Evolutionary conservation across 768 basidiomycete species (phyloP), one percentile per base, ranked within the genome.

Genomic region (Boletus edulis): DNA sequence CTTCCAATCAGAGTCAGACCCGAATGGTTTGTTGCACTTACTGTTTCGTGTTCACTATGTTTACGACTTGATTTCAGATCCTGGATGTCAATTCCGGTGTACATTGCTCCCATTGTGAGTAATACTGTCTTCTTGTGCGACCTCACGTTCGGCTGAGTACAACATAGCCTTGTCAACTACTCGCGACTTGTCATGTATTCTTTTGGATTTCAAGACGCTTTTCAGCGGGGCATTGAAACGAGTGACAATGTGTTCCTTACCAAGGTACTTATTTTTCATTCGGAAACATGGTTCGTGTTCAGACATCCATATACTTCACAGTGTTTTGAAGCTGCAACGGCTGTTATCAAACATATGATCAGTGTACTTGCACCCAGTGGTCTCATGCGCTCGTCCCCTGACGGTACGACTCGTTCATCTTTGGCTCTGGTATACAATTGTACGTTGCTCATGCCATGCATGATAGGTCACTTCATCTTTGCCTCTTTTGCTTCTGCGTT

Each of bases 101-200:
- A 79, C 77, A 13, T 70, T 92, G 24, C 73, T 90, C 8, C 90
- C 90, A 3, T 91, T 88, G 88, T 91, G 69, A 59, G 86, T 70
- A 5, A n/a, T 45, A 43, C 45, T 34, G 1, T 34, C n/a, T 31
- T 49, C n/a, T n/a, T 27, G 46, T 5, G 17, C 29, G 3, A 32
- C 51, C 22, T 39, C 49, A 47, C 20, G 35, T 57, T 46, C 40
- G 49, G 47, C 63, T 59, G 51, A 60, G 35, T 2, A 22, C 27
- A 39, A 34, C 45, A 2, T 51, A 91, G 89, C 78, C 77, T 89
- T 41, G 85, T 87, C 54, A 81, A 76, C 29, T 92, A 91, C 62
- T 87, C 87, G 35, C 78, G 90, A 15, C 81, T 92, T 12, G 90
- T 92, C 46, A 89, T 91, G 87, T 90, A 82, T 64, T 91, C 90